A percentile compares a stretch with the other conserved stretches of the same genome.
These are phyloP conservation scores for Ophiosphaerella korrae DNA, from an alignment of 2,329 filamentous ascomycete species.

Conservation along the genomic window DNA sequence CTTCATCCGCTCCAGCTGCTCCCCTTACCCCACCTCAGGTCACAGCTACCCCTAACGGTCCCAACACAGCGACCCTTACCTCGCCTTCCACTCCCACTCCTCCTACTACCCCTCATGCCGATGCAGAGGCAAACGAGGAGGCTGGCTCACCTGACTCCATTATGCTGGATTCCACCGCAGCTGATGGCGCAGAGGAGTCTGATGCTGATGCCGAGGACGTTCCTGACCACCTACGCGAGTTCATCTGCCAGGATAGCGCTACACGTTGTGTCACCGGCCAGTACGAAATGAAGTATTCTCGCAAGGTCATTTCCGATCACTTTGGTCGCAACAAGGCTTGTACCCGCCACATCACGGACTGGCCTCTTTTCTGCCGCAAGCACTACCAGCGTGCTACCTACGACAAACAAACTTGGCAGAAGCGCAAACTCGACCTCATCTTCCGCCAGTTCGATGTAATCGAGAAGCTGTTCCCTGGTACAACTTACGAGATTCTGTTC, in stretches of 20 bases:
- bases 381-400: slow-evolving; percentile 50
- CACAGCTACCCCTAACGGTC: neutral
- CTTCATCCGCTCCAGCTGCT: neutral
- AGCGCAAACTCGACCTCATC: slow-evolving; percentile 41
- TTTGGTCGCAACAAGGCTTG: slow-evolving; percentile 49
- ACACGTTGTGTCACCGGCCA: slow-evolving; percentile 41
- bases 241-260: slow-evolving; percentile 39
- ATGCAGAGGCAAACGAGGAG: neutral
- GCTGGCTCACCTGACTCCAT: neutral
- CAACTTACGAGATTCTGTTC: slow-evolving; percentile 37
- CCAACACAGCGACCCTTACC: too few species aligned
- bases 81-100: too few species aligned
- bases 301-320: slow-evolving; percentile 48
- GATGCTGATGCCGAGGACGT: slow-evolving; percentile 6
- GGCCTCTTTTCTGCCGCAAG: slow-evolving; percentile 47
- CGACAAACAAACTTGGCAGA: slow-evolving; percentile 42
- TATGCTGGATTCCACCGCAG: neutral
- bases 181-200: slow-evolving; percentile 5
- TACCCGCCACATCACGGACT: slow-evolving; percentile 34
- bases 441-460: slow-evolving; percentile 41
- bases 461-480: slow-evolving; percentile 35
- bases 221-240: slow-evolving; percentile 28
- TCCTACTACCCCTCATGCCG: too few species aligned
- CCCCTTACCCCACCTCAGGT: slow-evolving; percentile 11
- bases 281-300: slow-evolving; percentile 37